These are phyloP conservation scores for Triangularia setosa DNA, from an alignment of 2,329 filamentous ascomycete genomes.

Conservation along the genomic window DNA sequence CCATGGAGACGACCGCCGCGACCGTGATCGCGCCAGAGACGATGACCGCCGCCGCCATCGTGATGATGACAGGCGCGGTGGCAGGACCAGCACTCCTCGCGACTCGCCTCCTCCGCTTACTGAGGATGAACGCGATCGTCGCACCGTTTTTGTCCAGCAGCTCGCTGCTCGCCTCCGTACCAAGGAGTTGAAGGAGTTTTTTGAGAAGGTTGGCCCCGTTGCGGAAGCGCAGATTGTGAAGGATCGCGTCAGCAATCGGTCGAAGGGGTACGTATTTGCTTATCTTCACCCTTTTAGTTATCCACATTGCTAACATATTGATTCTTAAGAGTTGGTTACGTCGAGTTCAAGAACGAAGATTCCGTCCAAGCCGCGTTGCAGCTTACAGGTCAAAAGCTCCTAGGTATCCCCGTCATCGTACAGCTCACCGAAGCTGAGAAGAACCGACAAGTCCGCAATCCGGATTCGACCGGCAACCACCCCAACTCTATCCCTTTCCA, in stretches of 20 bases:
- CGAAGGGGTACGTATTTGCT: constrained; percentile 75
- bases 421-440: constrained; percentile 99
- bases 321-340: constrained; percentile 80
- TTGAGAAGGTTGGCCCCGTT: constrained; percentile 89
- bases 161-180: constrained; percentile 90
- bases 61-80: constrained; percentile 49
- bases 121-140: constrained; percentile 92
- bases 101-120: constrained; percentile 66
- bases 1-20: constrained; percentile 43
- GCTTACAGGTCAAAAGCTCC: constrained; percentile 96
- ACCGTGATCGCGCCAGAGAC: constrained; percentile 41
- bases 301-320: constrained; percentile 35
- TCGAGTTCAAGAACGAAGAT: constrained; percentile 96
- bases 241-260: constrained; percentile 91
- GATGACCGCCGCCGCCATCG: constrained; percentile 41
- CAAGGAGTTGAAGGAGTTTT: constrained; percentile 89
- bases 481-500: constrained; percentile 91
- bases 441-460: constrained; percentile 89
- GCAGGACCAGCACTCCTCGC: constrained; percentile 35
- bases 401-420: constrained; percentile 98
- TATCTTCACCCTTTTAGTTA: background rate
- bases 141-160: constrained; percentile 98
- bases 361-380: constrained; percentile 90
- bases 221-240: constrained; percentile 99
- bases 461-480: constrained; percentile 63